Conservation (phyloP, 106 monocot genomes). For the Triglochin maritima region DNA sequence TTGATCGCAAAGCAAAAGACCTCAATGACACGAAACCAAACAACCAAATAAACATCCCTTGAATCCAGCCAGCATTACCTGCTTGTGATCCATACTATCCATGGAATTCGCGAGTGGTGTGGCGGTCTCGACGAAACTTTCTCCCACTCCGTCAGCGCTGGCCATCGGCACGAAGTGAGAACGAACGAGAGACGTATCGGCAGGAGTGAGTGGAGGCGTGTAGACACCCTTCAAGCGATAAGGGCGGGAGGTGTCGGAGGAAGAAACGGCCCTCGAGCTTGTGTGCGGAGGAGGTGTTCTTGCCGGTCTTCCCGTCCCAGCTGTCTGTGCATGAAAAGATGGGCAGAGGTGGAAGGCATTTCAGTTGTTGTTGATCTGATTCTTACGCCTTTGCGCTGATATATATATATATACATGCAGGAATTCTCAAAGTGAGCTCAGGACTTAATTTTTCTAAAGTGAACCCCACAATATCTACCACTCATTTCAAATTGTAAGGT, state of each 20-base stretch:
- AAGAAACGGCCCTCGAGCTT: constrained; percentile 21
- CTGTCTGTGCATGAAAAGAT: constrained; percentile 30
- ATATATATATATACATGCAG: too few species aligned
- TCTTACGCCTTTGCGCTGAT: not conserved
- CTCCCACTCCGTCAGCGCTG: constrained; percentile 10
- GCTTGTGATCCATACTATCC: constrained; percentile 37
- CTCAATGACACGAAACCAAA: too few species aligned
- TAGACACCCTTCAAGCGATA: constrained; percentile 51
- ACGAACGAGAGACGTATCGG: constrained; percentile 5
- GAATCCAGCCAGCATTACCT: constrained; percentile 22
- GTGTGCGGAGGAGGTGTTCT: constrained; percentile 14
- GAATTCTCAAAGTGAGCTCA: too few species aligned
- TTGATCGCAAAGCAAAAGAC: too few species aligned
- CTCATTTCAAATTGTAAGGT: too few species aligned
- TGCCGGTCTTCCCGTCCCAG: constrained; percentile 14
- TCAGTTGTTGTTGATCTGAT: not conserved
- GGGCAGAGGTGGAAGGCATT: constrained; percentile 3
- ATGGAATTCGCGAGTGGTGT: constrained; percentile 27
- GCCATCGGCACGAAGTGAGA: constrained; percentile 9
- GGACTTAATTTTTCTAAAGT: too few species aligned
- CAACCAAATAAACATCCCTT: too few species aligned
- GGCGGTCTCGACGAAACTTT: constrained; percentile 20
- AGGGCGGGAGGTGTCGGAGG: constrained; percentile 12
- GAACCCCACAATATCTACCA: too few species aligned
- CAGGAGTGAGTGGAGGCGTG: constrained; percentile 18